Percentiles rank a stretch among this genome's conserved stretches.
These are phyloP conservation scores for Diplocarpon rosae DNA, from an alignment of 2,329 filamentous ascomycete species.

Conservation along the genomic window DNA sequence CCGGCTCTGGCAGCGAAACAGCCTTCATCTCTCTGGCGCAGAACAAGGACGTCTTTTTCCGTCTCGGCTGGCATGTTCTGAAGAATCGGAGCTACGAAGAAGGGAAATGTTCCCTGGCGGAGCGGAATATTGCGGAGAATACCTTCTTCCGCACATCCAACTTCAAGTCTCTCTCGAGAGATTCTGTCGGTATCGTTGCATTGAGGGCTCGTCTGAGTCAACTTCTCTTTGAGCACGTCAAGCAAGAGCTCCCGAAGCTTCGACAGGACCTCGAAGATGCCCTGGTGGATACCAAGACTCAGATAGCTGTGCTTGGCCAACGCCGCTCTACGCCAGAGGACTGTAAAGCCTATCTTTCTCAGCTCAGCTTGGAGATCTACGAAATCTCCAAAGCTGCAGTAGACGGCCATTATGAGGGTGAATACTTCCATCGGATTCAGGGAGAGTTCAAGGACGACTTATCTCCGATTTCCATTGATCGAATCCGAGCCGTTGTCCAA, in stretches of 20 bases:
- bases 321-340: constrained; percentile 12
- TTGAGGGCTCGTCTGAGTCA: constrained; percentile 19
- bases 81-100: constrained; percentile 34
- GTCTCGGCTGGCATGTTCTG: constrained; percentile 39
- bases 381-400: constrained; percentile 25
- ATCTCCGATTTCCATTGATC: constrained; percentile 3
- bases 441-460: neutral
- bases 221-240: constrained; percentile 26
- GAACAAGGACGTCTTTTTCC: constrained; percentile 32
- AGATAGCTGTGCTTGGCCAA: constrained; percentile 10
- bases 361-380: constrained; percentile 24
- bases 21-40: constrained; percentile 29
- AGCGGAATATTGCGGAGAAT: constrained; percentile 17
- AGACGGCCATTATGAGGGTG: constrained; percentile 27
- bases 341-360: constrained; percentile 20
- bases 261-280: constrained; percentile 15
- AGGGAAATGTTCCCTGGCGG: constrained; percentile 21
- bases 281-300: constrained; percentile 1
- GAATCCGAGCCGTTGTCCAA: constrained; percentile 25
- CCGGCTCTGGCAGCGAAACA: constrained; percentile 28
- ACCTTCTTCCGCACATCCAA: constrained; percentile 21
- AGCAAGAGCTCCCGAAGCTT: constrained; percentile 23
- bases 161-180: constrained; percentile 19
- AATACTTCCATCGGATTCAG: constrained; percentile 19
- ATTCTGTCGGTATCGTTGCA: constrained; percentile 21